Evolutionary conservation across 768 basidiomycete genomes (phyloP), one percentile per base, ranked within the genome.

Genomic region (Punctularia strigosozonata): DNA sequence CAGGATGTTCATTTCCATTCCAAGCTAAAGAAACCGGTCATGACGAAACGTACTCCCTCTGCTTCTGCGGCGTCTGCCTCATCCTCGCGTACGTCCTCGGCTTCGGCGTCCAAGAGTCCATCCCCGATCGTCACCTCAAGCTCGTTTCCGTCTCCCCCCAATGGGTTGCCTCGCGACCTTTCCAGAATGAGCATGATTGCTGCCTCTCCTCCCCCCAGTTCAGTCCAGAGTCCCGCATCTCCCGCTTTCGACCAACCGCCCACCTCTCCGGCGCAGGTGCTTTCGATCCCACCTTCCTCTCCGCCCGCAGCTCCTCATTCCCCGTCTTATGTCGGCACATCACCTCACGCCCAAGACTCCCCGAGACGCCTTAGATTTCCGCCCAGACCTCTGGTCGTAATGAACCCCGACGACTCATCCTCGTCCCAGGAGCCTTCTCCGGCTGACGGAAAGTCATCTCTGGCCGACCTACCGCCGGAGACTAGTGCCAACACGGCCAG

Each of bases 21-120:
- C 3, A 81, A 75, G 46, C 70, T 91, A 44, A 90, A 91, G 65
- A 77, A 74, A 39, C 81, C 84, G 0, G 63, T 90, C 45, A 79
- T 81, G 66, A 71, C 83, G 3, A 86, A 82, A 57, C 72, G 85
- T 1, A 61, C 64, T 1, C 73, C 71, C 18, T 38, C 50, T 22
- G 46, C 54, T 3, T 55, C 58, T 17, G 41, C 50, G 28, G 50
- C 57, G 18, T 41, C 63, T 44, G 53, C 41, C 44, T 55, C 43
- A 18, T 44, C 51, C 41, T 55, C 52, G 13, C 46, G 43, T 25
- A 47, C 50, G 1, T 43, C 48, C 20, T 34, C 47, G 24, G 46
- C 40, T 12, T 46, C 44, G 5, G 53, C 52, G 10, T 47, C 51
- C 1, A 28, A 28, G 15, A 28, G 26, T 28, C 49, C 54, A 6